These are phyloP conservation scores for Plasmodium falciparum DNA, from an alignment of 169 alveolate genomes.

Conservation along the genomic window DNA sequence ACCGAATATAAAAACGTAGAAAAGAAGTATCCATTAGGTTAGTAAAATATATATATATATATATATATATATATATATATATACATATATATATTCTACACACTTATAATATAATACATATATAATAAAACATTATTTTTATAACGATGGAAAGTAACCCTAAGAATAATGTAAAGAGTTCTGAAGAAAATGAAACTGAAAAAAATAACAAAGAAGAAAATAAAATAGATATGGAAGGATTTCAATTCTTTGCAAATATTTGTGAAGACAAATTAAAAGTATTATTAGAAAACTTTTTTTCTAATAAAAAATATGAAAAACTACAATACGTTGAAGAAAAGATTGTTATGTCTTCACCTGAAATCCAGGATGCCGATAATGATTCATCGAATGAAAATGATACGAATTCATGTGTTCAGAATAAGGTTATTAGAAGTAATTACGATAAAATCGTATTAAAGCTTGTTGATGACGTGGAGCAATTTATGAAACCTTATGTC, in stretches of 20 bases:
- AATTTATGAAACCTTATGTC: conserved; percentile 69
- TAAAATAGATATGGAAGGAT: conserved; percentile 58
- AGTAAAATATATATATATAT: no score
- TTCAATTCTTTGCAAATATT: conserved; percentile 53
- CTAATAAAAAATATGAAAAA: conserved; percentile 27
- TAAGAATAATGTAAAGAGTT: conserved; percentile 21
- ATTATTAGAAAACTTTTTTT: conserved; percentile 49
- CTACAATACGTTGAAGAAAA: conserved; percentile 40
- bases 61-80: no score
- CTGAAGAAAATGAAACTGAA: conserved; percentile 36
- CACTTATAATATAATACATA: no score
- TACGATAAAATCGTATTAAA: conserved; percentile 62
- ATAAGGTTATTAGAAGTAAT: conserved; percentile 43
- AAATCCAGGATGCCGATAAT: conserved; percentile 4
- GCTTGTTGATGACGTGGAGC: conserved; percentile 63
- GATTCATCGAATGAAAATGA: conserved; percentile 68
- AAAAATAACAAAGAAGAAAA: conserved; percentile 49
- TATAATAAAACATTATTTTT: neutral
- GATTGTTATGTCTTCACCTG: neutral
- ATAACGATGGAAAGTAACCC: conserved; percentile 26
- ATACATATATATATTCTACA: no score
- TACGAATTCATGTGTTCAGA: conserved; percentile 23
- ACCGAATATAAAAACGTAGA: no score
- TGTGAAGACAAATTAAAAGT: conserved; percentile 61
- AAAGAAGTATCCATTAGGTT: no score